Evolutionary conservation across 139 green algal species (phyloP).

Genomic region (Auxenochlorella pyrenoidosa): DNA sequence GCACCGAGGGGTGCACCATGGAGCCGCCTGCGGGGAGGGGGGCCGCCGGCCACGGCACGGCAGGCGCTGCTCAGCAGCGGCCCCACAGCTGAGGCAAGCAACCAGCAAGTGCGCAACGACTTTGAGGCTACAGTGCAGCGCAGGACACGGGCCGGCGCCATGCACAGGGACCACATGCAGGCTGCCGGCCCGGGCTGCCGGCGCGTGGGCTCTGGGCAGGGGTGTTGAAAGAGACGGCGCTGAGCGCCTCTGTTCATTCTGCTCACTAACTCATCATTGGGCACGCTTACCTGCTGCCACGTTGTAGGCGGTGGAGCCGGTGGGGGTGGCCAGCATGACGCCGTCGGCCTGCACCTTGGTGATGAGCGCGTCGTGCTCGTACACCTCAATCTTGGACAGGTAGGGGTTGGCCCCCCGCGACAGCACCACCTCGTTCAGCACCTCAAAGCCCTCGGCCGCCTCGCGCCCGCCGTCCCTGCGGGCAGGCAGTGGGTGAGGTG

Average conservation of each 20-base stretch:
- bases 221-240: no score
- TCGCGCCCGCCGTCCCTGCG: conserved; percentile 43
- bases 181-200: no score
- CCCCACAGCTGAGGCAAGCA: no score
- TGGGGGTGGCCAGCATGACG: conserved; percentile 95
- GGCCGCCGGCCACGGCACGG: no score
- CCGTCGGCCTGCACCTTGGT: conserved; percentile 93
- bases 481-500: background rate
- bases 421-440: conserved; percentile 98
- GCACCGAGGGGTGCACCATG: conserved; percentile 94
- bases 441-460: conserved; percentile 57
- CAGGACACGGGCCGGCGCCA: no score
- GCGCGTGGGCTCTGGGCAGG: no score
- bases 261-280: no score
- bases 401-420: conserved; percentile 87
- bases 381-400: conserved; percentile 96
- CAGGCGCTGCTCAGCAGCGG: no score
- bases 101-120: no score
- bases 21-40: conserved; percentile 74
- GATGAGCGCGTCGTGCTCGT: conserved; percentile 83
- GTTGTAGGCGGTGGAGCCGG: conserved; percentile 96
- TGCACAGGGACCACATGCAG: no score
- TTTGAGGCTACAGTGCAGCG: no score
- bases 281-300: conserved; percentile 66
- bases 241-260: no score